These are phyloP conservation scores for Euphorbia corollata DNA, from an alignment of 441 rosid species.

Conservation along the genomic window DNA sequence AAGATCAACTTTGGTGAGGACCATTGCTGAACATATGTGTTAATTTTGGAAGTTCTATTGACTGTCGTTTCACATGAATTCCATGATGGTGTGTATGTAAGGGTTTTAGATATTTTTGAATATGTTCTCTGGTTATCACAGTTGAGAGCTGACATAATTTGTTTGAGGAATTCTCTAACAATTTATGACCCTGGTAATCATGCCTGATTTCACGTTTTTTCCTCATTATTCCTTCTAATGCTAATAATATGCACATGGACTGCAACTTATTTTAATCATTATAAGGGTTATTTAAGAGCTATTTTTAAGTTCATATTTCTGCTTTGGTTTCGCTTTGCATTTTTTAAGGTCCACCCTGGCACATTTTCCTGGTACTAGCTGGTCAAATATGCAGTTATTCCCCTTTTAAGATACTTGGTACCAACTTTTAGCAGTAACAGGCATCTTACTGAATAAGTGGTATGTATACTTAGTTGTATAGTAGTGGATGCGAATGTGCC, in stretches of 20 bases:
- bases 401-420: background rate
- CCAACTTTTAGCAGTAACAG: background rate
- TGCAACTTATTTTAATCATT: background rate
- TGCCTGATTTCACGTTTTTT: background rate
- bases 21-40: background rate
- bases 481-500: background rate
- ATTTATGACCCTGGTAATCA: background rate
- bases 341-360: background rate
- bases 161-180: background rate
- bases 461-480: background rate
- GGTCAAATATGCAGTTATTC: background rate
- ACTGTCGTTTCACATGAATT: background rate
- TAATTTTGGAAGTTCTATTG: background rate
- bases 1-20: constrained; percentile 65
- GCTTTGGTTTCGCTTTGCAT: background rate
- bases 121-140: background rate
- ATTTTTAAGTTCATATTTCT: background rate
- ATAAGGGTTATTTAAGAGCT: background rate
- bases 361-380: background rate
- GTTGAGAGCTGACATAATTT: background rate
- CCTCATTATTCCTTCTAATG: background rate
- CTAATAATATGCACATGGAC: background rate
- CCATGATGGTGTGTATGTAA: background rate
- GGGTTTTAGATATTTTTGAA: background rate
- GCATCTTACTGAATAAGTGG: background rate